A percentile compares a stretch with the other conserved stretches of the same genome.
Conservation (phyloP, 2,329 filamentous ascomycete genomes). For the Penicillium sp. region DNA sequence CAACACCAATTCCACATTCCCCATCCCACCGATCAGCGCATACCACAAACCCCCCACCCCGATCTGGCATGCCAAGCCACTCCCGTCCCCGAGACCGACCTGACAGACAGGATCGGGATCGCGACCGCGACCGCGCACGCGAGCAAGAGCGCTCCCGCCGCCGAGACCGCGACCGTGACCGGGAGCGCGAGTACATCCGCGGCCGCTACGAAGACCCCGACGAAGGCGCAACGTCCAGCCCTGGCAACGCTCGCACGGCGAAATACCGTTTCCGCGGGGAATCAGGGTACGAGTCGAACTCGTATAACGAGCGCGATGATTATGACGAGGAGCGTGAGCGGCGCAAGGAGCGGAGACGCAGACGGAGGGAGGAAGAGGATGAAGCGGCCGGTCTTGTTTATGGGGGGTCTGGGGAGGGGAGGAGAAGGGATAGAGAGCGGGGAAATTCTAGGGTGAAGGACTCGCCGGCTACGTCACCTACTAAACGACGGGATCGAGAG, state of each 20-base stretch:
- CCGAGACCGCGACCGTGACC: conserved; percentile 7
- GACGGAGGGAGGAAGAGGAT: conserved; percentile 20
- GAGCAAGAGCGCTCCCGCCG: conserved; percentile 11
- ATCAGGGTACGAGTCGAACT: conserved; percentile 19
- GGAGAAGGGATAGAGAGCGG: conserved; percentile 12
- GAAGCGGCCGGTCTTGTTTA: conserved; percentile 13
- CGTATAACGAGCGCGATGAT: conserved; percentile 17
- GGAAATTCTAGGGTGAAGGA: conserved; percentile 28
- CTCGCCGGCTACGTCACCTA: conserved; percentile 31
- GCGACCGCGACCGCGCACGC: conserved; percentile 18
- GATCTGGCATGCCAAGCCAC: not conserved
- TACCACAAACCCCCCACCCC: not conserved
- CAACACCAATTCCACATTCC: conserved; percentile 1
- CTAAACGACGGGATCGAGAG: conserved; percentile 30
- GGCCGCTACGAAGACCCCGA: conserved; percentile 14
- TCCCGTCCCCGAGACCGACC: conserved; percentile 22
- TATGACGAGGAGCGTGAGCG: conserved; percentile 13
- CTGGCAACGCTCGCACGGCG: conserved; percentile 7
- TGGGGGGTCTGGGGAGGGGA: conserved; percentile 16
- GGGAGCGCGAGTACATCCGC: conserved; percentile 16
- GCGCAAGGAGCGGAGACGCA: conserved; percentile 1
- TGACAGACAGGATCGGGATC: conserved; percentile 23
- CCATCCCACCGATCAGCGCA: not conserved
- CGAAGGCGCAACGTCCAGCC: conserved; percentile 14
- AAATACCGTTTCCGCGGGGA: conserved; percentile 20